These are phyloP conservation scores for Candida sp. DNA, from an alignment of 1,139 yeast species.

Conservation along the genomic window DNA sequence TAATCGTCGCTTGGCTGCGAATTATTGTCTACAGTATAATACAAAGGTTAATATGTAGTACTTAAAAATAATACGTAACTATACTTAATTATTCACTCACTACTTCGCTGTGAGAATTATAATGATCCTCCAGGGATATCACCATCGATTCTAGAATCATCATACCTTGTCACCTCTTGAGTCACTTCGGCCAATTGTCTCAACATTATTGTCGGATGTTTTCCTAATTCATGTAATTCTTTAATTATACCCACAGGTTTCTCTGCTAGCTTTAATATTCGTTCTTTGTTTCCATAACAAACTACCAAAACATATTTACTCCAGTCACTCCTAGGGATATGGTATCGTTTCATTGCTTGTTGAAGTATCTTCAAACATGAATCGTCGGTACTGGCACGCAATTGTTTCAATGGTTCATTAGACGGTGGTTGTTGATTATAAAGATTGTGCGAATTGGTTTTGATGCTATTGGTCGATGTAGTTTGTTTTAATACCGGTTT, in stretches of 20 bases:
- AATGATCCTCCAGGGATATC: conserved; percentile 58
- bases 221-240: conserved; percentile 81
- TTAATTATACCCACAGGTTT: conserved; percentile 88
- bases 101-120: no score
- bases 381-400: conserved; percentile 87
- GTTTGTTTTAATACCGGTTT: conserved; percentile 2
- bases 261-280: conserved; percentile 80
- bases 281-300: conserved; percentile 87
- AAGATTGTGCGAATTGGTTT: neutral
- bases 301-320: conserved; percentile 85
- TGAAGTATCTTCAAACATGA: conserved; percentile 88
- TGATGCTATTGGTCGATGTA: neutral
- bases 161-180: conserved; percentile 33
- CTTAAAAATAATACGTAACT: no score
- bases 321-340: conserved; percentile 80
- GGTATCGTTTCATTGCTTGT: conserved; percentile 86
- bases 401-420: conserved; percentile 76
- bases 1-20: neutral
- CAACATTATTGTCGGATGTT: conserved; percentile 91
- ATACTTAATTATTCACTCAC: no score
- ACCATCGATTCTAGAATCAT: conserved; percentile 42
- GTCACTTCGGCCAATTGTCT: conserved; percentile 62
- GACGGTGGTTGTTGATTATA: conserved; percentile 4
- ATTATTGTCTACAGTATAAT: neutral
- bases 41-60: no score